Base-by-base conservation (phyloP, 495 filamentous ascomycete species). In the Podospora pseudopauciseta region DNA sequence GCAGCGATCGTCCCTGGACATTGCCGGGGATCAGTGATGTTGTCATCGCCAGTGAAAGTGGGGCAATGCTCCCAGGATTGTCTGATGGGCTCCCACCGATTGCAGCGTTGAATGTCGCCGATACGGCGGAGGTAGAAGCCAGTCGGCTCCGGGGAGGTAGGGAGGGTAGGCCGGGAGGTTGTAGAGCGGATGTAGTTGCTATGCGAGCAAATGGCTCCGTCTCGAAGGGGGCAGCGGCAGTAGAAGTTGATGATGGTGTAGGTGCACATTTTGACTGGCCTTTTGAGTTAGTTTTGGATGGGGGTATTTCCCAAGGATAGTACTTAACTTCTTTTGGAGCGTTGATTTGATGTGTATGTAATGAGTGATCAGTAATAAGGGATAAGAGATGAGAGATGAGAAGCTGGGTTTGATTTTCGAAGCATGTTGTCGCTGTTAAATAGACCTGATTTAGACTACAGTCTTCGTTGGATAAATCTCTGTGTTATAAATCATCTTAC, bases 51-150 rank as follows among this genome's bases (percentile, higher is more conserved):
- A 39, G 11, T 39, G 34, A 39, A 39, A 11, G 34, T 39, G 34
- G 34, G 11, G 34, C 16, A 57, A 5, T n/a, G 20, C 3, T 57
- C 55, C 27, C 13, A 26, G 28, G 3, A 23, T 16, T 58, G 34
- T 5, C 18, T n/a, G 26, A 60, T 18, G 0, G 58, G 58, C 27
- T 60, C 58, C 58, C 58, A 60, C 6, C 20, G 27, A 4, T 15
- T 15, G 58, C 27, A 27, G 19, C 58, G 58, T 28, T 60, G 58
- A 4, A 60, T 1, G 58, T 60, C 58, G 26, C 23, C 5, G 58
- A 20, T 18, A 0, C 58, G 58, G 26, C 58, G 58, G 58, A 60
- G 58, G 58, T 26, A 60, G 26, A 23, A 60, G 58, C 58, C 58
- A 4, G 58, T 60, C 26, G 58, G 58, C 27, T 60, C 58, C 0